A percentile compares a stretch with the other conserved stretches of the same genome.
phyloP scores from a whole-genome alignment of 495 filamentous ascomycete genomes.

The Lichenothelia convexa region DNA sequence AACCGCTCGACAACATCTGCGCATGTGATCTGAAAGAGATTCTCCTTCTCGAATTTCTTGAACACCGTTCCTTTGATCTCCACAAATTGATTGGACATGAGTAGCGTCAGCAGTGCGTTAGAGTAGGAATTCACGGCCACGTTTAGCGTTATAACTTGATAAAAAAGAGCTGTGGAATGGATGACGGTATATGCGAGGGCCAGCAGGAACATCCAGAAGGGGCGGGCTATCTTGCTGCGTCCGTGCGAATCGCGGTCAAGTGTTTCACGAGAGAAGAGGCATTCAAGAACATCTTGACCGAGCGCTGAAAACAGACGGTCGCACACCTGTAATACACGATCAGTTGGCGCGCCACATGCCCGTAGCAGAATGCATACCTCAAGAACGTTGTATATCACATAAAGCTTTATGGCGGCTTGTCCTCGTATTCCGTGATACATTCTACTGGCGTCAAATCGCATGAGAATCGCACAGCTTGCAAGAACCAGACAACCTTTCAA shows the following conservation, averaged over 20 bases:
- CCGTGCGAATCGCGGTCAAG: constrained; percentile 74
- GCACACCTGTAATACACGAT: constrained; percentile 33
- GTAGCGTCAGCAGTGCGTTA: constrained; percentile 77
- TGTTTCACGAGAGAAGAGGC: constrained; percentile 80
- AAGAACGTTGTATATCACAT: constrained; percentile 94
- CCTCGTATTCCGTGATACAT: constrained; percentile 98
- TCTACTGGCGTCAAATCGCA: constrained; percentile 84
- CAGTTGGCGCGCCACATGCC: constrained; percentile 3
- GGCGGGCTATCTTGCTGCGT: constrained; percentile 78
- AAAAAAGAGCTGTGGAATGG: constrained; percentile 78
- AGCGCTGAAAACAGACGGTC: constrained; percentile 79
- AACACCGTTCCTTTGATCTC: constrained; percentile 97
- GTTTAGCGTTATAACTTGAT: constrained; percentile 92
- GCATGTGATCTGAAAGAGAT: constrained; percentile 88
- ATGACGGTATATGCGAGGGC: constrained; percentile 73
- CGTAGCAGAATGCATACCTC: constrained; percentile 33
- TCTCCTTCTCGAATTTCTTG: constrained; percentile 95
- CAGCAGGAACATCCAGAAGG: constrained; percentile 77
- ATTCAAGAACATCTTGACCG: constrained; percentile 91
- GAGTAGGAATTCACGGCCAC: constrained; percentile 98
- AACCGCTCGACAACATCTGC: constrained; percentile 95
- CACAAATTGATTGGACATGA: constrained; percentile 91
- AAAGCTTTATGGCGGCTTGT: constrained; percentile 92
- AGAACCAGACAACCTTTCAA: constrained; percentile 76
- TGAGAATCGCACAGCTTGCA: constrained; percentile 63